Base-by-base conservation (phyloP, 208 protist genomes). In the Strigomonas culicis region DNA sequence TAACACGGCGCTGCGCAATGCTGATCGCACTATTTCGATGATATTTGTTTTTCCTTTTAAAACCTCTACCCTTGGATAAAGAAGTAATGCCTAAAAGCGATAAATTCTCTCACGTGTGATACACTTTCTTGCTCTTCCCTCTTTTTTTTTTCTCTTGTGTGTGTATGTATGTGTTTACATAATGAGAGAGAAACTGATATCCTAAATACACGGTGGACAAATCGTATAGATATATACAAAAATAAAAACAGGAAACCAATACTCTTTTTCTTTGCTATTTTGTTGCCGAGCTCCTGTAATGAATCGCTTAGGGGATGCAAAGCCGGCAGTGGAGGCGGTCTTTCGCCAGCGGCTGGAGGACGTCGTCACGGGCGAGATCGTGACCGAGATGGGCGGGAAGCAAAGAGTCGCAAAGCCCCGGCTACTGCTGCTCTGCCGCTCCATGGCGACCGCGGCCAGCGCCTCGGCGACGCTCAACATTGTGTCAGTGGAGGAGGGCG, bases 301-400 rank as follows among this genome's bases (percentile, higher is more conserved):
- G 81, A 79, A 67, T 39, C 70, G 65, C 46, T 74, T 78, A 57
- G 80, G 68, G 53, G 80, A 82, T 21, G 41, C 82, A 19, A 76
- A 75, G 41, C 69, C 74, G 15, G 50, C 83, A 13, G 71, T 90
- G 17, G 83, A 89, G 59, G 77, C 71, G 59, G 61, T 85, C 15
- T 93, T 95, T 53, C 80, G 73, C 15, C 76, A 82, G 68, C 85
- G 83, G 32, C 77, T 82, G 6, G 89, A 95, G 65, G 85, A 90
- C 71, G 75, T 95, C 39, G 55, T 88, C 27, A 78, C 89, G 28
- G 76, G 75, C 52, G 86, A 95, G 72, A 75, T 74, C 6, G 82
- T 95, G 24, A 83, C 82, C 1, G 81, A 89, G 46, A 79, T 88
- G 31, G 76, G 79, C 46, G 30, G 30, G 1, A 72, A 53, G 46